Base-by-base conservation (phyloP, 306 rosid genomes). In the Glycyrrhiza uralensis region DNA sequence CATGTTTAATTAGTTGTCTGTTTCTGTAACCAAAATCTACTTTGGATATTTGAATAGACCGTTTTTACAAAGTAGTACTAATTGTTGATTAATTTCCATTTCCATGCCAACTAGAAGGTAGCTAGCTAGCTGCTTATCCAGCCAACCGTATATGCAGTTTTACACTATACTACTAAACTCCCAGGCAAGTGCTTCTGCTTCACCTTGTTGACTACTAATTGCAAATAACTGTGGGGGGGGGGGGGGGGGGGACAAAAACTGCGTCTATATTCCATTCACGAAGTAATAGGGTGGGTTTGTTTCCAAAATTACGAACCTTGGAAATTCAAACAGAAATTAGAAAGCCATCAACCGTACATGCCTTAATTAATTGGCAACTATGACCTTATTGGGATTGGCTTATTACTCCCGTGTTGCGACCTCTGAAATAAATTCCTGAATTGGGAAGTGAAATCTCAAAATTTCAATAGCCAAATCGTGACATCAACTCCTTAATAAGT, bases 161-260 rank as follows among this genome's bases (percentile, higher is more conserved):
- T n/a, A n/a, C n/a, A n/a, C 5, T 13, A 14, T 52, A 36, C 20
- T 18, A n/a, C n/a, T n/a, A n/a, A n/a, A n/a, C n/a, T n/a, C n/a
- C 39, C 7, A 20, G 24, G 20, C 79, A 84, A 60, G 87, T 77
- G 76, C 78, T 66, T 10, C 42, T 2, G 30, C n/a, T 26, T 26
- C 30, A 35, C 44, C 82, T 73, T 39, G 36, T 73, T 39, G 36
- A 2, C n/a, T 10, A 12, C 46, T 2, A 15, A 5, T 18, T 47
- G 22, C 56, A 18, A 19, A 49, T 19, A 18, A 19, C 17, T 12
- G 24, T 26, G 46, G 57, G n/a, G n/a, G n/a, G n/a, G n/a, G n/a
- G n/a, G n/a, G n/a, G n/a, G n/a, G n/a, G n/a, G n/a, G n/a, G 14
- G 57, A 39, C 52, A 28, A 57, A 56, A 58, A 13, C 2, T 17